These are phyloP conservation scores for Cladosporium sp. DNA, from an alignment of 2,329 filamentous ascomycete species.

Conservation along the genomic window DNA sequence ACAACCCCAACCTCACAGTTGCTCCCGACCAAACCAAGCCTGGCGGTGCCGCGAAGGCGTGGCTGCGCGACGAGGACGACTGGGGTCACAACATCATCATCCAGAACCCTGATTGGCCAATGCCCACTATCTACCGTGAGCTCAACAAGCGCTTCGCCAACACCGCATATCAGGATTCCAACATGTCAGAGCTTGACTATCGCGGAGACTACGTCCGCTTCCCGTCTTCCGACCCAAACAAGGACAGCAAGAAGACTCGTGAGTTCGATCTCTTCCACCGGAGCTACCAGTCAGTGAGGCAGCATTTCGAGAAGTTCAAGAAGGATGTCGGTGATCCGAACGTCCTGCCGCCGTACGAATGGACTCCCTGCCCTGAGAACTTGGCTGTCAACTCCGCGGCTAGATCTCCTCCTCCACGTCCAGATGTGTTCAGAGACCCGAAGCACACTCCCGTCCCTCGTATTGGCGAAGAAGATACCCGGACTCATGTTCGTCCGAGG, in stretches of 20 bases:
- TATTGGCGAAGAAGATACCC: not conserved
- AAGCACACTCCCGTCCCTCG: not conserved
- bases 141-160: not conserved
- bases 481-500: too few species aligned
- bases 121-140: constrained; percentile 1
- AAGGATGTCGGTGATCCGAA: not conserved
- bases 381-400: not conserved
- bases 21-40: not conserved
- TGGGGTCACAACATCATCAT: not conserved
- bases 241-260: not conserved
- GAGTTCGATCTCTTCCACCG: constrained; percentile 1
- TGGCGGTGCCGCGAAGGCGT: constrained; percentile 1
- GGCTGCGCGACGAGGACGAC: constrained; percentile 7
- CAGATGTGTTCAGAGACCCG: not conserved
- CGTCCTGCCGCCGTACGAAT: not conserved
- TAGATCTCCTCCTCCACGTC: not conserved
- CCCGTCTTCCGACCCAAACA: not conserved
- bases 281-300: not conserved
- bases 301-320: constrained; percentile 3
- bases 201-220: not conserved
- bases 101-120: not conserved
- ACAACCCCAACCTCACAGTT: not conserved
- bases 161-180: not conserved
- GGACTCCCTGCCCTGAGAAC: not conserved
- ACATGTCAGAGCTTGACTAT: not conserved